Evolutionary conservation across 164 flowering plant species (phyloP).

Genomic region (Hamamelis virginiana): DNA sequence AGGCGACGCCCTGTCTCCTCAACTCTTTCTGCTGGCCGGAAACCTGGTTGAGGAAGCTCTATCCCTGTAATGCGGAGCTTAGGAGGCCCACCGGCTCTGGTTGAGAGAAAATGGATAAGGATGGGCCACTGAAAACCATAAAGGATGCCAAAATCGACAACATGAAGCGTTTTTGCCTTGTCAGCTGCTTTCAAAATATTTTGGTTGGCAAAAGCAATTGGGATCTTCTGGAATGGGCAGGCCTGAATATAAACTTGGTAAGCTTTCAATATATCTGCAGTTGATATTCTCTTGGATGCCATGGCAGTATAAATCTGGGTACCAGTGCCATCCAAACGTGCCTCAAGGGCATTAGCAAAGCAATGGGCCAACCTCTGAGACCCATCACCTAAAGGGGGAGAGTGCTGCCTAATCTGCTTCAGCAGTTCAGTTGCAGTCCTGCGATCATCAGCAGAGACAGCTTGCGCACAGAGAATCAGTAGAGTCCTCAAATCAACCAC

Average conservation of each 20-base stretch:
- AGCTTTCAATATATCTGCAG: conserved; percentile 37
- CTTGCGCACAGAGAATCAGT: conserved; percentile 46
- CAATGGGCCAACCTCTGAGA: conserved; percentile 44
- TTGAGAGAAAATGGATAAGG: conserved; percentile 38
- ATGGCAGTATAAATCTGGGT: conserved; percentile 19
- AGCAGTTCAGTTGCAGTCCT: conserved; percentile 36
- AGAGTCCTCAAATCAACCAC: conserved; percentile 55
- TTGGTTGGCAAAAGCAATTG: conserved; percentile 24
- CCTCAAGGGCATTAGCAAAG: conserved; percentile 43
- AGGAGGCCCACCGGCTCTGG: conserved; percentile 48
- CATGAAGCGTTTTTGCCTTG: conserved; percentile 34
- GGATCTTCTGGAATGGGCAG: conserved; percentile 34
- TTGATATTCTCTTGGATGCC: conserved; percentile 20
- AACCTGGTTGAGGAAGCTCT: conserved; percentile 60
- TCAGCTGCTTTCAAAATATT: conserved; percentile 18
- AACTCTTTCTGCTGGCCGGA: conserved; percentile 47
- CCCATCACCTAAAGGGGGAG: conserved; percentile 39
- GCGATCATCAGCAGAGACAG: conserved; percentile 30
- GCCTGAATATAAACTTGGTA: conserved; percentile 25
- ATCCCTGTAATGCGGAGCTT: conserved; percentile 59
- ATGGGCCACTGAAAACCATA: conserved; percentile 49
- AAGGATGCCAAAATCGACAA: conserved; percentile 43
- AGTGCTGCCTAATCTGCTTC: conserved; percentile 39
- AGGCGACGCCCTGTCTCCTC: conserved; percentile 56
- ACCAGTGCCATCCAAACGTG: conserved; percentile 47